Base-by-base conservation (phyloP, 2,329 filamentous ascomycete species). In the Hypoxylon sp. region DNA sequence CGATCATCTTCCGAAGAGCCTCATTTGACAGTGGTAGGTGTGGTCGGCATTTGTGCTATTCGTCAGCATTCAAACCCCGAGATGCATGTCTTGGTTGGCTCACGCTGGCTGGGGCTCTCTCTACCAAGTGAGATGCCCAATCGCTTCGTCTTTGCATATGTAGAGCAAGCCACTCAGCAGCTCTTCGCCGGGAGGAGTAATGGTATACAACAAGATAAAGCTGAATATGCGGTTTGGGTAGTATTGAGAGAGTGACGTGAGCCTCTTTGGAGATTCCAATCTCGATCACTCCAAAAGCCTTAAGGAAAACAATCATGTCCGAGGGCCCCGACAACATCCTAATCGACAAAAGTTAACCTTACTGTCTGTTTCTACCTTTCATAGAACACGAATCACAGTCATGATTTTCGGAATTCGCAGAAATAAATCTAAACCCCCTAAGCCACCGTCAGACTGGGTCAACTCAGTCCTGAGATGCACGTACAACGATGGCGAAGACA, bases 1-100 rank as follows among this genome's bases (percentile, higher is more conserved):
- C 13, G 50, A 10, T 33, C 19, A 24, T 29, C 24, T 14, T 31
- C 55, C 46, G 52, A 53, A 65, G 61, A 65, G 66, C 61, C 57
- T 65, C 66, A 63, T 47, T n/a, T n/a, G 5, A 39, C 39, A 19
- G 10, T 14, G 5, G 14, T 4, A 17, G 31, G 13, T 54, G 17
- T 29, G 22, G 1, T 50, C 65, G 65, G 65, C 62, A 65, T 5
- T 33, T 57, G 33, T 8, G 19, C 39, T 39, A 68, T 68, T 63
- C 44, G 57, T 58, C 29, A 35, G 42, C 35, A 51, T 8, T 59
- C 50, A 61, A 31, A 33, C 17, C 6, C 13, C 13, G 5, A 31
- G 26, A 31, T 44, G 60, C 35, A 56, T 10, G 48, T 56, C 8
- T 19, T 64, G 65, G 61, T 65, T 57, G 52, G 56, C 48, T 8